Evolutionary conservation across 441 rosid species (phyloP).

Genomic region (Gossypium lobatum): DNA sequence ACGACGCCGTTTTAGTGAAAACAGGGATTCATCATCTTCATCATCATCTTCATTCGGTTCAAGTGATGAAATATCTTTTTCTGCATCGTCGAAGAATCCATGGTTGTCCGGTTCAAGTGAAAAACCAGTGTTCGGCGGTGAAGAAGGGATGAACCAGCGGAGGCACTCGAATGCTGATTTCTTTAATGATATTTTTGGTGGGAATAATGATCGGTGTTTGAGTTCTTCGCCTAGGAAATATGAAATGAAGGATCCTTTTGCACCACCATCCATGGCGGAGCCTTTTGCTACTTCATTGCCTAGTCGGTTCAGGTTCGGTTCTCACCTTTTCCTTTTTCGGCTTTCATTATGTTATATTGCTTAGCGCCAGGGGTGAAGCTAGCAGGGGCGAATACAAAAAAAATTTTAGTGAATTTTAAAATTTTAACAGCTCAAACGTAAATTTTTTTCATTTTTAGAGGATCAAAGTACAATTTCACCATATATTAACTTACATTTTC

Average conservation of each 20-base stretch:
- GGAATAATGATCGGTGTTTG: conserved; percentile 30
- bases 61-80: conserved; percentile 15
- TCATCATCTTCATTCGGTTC: conserved; percentile 15
- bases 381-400: neutral
- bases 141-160: conserved; percentile 39
- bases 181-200: conserved; percentile 74
- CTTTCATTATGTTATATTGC: neutral
- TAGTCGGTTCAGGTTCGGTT: conserved; percentile 63
- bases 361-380: too few relatives aligned
- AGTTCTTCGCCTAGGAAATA: conserved; percentile 43
- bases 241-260: conserved; percentile 36
- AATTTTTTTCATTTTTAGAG: too few relatives aligned
- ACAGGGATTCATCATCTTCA: conserved; percentile 20
- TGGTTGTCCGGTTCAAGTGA: conserved; percentile 45
- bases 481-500: too few relatives aligned
- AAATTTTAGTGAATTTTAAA: neutral
- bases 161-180: conserved; percentile 34
- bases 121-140: conserved; percentile 93
- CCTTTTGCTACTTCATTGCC: conserved; percentile 42
- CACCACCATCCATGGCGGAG: conserved; percentile 47
- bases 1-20: conserved; percentile 41
- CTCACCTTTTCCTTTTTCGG: neutral
- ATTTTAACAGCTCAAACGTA: too few relatives aligned
- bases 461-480: too few relatives aligned
- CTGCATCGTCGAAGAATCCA: conserved; percentile 20